phyloP scores from a whole-genome alignment of 805 yeast species.

The Lachancea thermotolerans region DNA sequence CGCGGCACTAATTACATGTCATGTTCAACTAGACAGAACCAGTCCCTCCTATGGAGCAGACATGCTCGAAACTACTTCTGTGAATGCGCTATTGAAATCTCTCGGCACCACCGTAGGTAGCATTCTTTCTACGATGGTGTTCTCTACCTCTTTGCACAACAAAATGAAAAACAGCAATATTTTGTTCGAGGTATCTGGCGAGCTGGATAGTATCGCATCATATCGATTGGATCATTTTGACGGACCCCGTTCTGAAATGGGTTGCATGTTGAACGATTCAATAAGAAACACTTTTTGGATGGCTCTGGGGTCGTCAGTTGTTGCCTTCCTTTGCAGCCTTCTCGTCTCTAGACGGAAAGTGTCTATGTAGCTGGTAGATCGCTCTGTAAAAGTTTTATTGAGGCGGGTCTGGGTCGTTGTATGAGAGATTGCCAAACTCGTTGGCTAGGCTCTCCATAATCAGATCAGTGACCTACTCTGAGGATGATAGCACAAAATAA shows the following conservation, averaged over 20 bases:
- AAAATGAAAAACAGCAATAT: constrained; percentile 9
- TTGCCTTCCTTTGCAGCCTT: constrained; percentile 14
- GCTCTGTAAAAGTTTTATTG: too few relatives aligned
- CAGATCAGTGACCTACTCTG: too few relatives aligned
- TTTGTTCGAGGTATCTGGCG: constrained; percentile 4
- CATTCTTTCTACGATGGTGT: constrained; percentile 20
- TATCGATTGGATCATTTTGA: constrained; percentile 18
- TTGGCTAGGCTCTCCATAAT: too few relatives aligned
- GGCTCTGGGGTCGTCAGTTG: constrained; percentile 15
- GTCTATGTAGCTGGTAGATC: constrained; percentile 5
- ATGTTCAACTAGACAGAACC: constrained; percentile 21
- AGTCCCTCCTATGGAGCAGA: constrained; percentile 14
- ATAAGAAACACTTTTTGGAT: constrained; percentile 18
- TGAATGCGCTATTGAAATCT: constrained; percentile 19
- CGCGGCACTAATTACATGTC: constrained; percentile 26
- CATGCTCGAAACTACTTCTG: constrained; percentile 19
- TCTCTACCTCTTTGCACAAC: constrained; percentile 15
- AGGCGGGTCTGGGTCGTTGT: too few relatives aligned
- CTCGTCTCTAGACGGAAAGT: constrained; percentile 14
- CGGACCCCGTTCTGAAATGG: constrained; percentile 12
- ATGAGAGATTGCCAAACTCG: too few relatives aligned
- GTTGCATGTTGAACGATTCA: constrained; percentile 2
- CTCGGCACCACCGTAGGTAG: constrained; percentile 24
- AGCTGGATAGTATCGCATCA: constrained; percentile 14
- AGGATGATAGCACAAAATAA: too few relatives aligned